A percentile compares a stretch with the other conserved stretches of the same genome.
These are phyloP conservation scores for Metarhizium brunneum DNA, from an alignment of 2,329 filamentous ascomycete species.

Conservation along the genomic window DNA sequence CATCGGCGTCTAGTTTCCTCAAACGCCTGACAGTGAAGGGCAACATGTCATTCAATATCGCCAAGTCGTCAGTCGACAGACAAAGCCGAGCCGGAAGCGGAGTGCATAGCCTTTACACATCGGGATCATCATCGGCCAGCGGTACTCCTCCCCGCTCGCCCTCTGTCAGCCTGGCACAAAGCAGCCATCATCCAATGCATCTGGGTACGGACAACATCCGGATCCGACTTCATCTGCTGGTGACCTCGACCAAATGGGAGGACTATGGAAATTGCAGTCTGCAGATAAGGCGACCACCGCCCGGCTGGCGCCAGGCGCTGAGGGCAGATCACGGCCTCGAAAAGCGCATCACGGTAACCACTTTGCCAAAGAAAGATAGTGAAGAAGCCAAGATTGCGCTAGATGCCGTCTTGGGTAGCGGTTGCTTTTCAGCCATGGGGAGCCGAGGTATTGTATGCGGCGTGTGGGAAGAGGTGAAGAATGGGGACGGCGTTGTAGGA, in stretches of 20 bases:
- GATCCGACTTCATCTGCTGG: conserved; percentile 75
- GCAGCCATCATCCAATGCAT: conserved; percentile 46
- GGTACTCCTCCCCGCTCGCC: conserved; percentile 44
- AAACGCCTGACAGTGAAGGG: conserved; percentile 64
- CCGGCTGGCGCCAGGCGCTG: conserved; percentile 48
- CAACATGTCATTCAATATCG: conserved; percentile 69
- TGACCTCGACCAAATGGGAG: conserved; percentile 73
- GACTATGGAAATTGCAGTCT: conserved; percentile 80
- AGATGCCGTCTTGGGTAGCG: conserved; percentile 77
- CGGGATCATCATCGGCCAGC: conserved; percentile 43
- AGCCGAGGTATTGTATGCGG: conserved; percentile 81
- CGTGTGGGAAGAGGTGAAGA: conserved; percentile 71
- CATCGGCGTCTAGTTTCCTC: conserved; percentile 73
- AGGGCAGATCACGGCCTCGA: conserved; percentile 58
- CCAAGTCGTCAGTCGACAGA: conserved; percentile 63
- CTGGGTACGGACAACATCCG: conserved; percentile 64
- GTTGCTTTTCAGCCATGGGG: conserved; percentile 75
- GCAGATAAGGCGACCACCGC: conserved; percentile 70
- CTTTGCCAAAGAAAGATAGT: conserved; percentile 53
- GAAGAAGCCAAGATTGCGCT: conserved; percentile 56
- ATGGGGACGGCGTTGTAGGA: conserved; percentile 48
- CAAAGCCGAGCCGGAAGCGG: conserved; percentile 39
- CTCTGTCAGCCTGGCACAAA: conserved; percentile 45
- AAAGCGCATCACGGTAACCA: conserved; percentile 75
- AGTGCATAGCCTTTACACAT: conserved; percentile 53